Percentiles rank a stretch among this genome's conserved stretches.
Evolutionary conservation across 495 filamentous ascomycete genomes (phyloP).

Genomic region (Jackrogersella minutella): DNA sequence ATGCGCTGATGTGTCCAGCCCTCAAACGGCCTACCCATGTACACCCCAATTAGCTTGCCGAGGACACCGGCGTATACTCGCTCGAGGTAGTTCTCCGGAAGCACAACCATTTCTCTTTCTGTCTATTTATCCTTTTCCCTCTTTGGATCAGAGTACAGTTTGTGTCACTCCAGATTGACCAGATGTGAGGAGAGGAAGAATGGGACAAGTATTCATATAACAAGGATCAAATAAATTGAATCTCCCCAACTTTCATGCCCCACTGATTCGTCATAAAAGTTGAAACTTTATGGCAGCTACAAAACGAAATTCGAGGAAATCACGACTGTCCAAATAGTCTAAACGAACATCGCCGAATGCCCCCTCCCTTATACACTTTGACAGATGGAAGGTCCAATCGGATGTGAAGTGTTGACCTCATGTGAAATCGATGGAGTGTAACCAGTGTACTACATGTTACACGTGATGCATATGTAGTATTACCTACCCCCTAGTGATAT

Average conservation of each 20-base stretch:
- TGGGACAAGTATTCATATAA: background rate
- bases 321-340: too few relatives aligned
- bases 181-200: background rate
- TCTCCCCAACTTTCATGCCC: background rate
- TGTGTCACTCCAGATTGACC: background rate
- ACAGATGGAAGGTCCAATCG: too few relatives aligned
- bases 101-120: background rate
- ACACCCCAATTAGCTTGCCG: conserved; percentile 48
- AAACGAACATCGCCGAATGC: too few relatives aligned
- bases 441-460: too few relatives aligned
- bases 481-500: too few relatives aligned
- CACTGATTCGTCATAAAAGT: background rate
- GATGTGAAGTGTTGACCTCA: too few relatives aligned
- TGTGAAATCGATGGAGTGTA: too few relatives aligned
- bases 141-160: background rate
- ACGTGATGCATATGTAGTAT: too few relatives aligned
- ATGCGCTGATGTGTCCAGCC: conserved; percentile 47
- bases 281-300: too few relatives aligned
- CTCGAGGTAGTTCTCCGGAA: conserved; percentile 42
- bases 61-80: conserved; percentile 48
- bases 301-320: too few relatives aligned
- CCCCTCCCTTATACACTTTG: too few relatives aligned
- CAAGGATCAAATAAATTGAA: background rate
- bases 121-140: background rate
- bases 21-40: conserved; percentile 46